These are phyloP conservation scores for Suillus luteus DNA, from an alignment of 768 basidiomycete genomes.

Conservation along the genomic window DNA sequence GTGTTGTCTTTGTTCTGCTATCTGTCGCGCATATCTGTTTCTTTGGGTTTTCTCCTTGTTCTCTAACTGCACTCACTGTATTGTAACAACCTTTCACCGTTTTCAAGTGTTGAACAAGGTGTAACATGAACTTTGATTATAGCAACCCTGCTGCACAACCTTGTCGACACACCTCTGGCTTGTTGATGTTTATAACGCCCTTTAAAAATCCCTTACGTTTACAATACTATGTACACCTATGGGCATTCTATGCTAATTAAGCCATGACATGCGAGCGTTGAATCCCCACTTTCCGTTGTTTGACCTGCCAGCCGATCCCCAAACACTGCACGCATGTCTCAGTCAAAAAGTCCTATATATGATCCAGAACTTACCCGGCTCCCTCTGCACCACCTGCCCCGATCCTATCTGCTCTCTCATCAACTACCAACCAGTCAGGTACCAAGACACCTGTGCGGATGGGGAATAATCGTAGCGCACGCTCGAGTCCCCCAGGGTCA, in stretches of 20 bases:
- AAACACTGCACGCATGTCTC: slow-evolving; percentile 31
- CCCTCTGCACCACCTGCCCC: slow-evolving; percentile 77
- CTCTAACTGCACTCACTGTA: slow-evolving; percentile 69
- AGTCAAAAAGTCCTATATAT: neutral
- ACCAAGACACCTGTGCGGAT: slow-evolving; percentile 76
- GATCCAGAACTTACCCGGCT: slow-evolving; percentile 61
- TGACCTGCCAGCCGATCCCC: slow-evolving; percentile 21
- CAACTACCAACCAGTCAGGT: slow-evolving; percentile 78
- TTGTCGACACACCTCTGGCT: slow-evolving; percentile 6
- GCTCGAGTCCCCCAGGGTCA: slow-evolving; percentile 61
- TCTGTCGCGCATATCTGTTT: slow-evolving; percentile 78
- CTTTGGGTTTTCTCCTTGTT: slow-evolving; percentile 51
- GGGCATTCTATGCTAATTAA: slow-evolving; percentile 39
- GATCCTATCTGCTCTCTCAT: slow-evolving; percentile 48
- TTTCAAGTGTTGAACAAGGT: slow-evolving; percentile 62
- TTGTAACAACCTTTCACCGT: slow-evolving; percentile 66
- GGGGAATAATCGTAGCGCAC: slow-evolving; percentile 73
- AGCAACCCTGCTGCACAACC: slow-evolving; percentile 11
- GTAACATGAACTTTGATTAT: slow-evolving; percentile 51
- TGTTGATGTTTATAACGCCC: slow-evolving; percentile 13
- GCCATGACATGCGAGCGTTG: slow-evolving; percentile 53
- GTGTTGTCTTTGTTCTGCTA: slow-evolving; percentile 66
- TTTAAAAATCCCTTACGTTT: slow-evolving; percentile 26
- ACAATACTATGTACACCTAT: slow-evolving; percentile 37
- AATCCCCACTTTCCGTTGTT: slow-evolving; percentile 42